Percentiles rank a stretch among this genome's conserved stretches.
Evolutionary conservation across 2,329 filamentous ascomycete genomes (phyloP).

Genomic region (Emergomyces pasteurianus): DNA sequence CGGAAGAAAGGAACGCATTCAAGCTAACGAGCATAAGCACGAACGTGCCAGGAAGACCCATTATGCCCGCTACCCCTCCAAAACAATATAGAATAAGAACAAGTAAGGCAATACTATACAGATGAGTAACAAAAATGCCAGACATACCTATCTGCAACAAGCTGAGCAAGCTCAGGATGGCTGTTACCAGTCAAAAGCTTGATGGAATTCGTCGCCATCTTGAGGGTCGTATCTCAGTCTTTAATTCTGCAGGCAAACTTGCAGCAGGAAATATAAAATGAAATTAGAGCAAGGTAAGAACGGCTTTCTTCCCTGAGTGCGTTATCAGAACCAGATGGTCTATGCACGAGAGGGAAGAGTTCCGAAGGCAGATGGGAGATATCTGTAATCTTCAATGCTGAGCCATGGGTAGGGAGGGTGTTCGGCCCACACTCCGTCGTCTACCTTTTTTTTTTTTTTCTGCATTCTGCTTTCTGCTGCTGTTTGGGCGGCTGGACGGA

Average conservation of each 20-base stretch:
- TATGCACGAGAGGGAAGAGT: not conserved
- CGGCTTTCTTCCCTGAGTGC: not conserved
- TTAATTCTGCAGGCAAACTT: not conserved
- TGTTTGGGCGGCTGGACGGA: no score
- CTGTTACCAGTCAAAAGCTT: slow-evolving; percentile 66
- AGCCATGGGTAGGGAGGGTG: no score
- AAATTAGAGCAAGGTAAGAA: not conserved
- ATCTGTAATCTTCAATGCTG: not conserved
- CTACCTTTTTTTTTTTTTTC: no score
- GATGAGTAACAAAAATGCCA: slow-evolving; percentile 5
- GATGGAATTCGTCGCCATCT: slow-evolving; percentile 61
- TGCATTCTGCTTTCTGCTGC: no score
- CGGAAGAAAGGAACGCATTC: not conserved
- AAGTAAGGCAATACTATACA: not conserved
- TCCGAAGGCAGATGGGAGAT: not conserved
- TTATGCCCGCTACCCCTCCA: not conserved
- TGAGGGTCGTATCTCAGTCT: not conserved
- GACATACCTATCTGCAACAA: slow-evolving; percentile 53
- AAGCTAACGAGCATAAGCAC: not conserved
- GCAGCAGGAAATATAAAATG: not conserved
- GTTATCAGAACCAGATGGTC: not conserved
- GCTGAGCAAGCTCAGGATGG: slow-evolving; percentile 58
- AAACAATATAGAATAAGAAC: not conserved
- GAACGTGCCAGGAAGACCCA: no score
- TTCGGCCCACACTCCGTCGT: no score